phyloP scores from a whole-genome alignment of 257 asterid species.

The Solanum medicagineum region DNA sequence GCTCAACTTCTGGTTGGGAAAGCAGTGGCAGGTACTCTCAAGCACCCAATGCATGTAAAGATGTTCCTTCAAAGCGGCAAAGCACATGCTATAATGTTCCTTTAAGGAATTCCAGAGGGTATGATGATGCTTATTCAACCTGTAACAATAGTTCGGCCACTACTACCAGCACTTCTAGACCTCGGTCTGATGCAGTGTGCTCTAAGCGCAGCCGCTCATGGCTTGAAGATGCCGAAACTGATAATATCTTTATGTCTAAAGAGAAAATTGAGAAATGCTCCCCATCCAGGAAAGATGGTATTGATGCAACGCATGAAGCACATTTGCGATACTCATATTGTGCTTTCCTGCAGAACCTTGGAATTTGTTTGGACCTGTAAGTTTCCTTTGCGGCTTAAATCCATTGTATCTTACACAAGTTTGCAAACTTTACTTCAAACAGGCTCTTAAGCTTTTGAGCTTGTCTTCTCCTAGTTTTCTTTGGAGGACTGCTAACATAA shows the following conservation, averaged over 20 bases:
- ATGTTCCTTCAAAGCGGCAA: slow-evolving; percentile 3
- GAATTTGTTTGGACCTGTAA: slow-evolving; percentile 77
- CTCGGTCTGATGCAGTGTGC: slow-evolving; percentile 17
- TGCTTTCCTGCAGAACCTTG: slow-evolving; percentile 86
- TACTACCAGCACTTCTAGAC: neutral
- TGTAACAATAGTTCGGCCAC: slow-evolving; percentile 12
- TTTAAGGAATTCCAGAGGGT: slow-evolving; percentile 12
- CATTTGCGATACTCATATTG: slow-evolving; percentile 85
- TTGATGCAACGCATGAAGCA: slow-evolving; percentile 67
- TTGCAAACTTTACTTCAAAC: neutral
- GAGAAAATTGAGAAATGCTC: slow-evolving; percentile 87
- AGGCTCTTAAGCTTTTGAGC: neutral
- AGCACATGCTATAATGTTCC: slow-evolving; percentile 4
- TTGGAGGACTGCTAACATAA: neutral
- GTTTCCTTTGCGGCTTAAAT: slow-evolving; percentile 11
- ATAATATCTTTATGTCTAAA: slow-evolving; percentile 56
- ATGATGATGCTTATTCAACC: slow-evolving; percentile 10
- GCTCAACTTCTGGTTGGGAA: slow-evolving; percentile 40
- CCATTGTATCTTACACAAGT: neutral
- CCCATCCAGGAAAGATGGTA: slow-evolving; percentile 94
- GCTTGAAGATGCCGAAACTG: slow-evolving; percentile 51
- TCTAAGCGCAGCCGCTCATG: slow-evolving; percentile 56
- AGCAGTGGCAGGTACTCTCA: slow-evolving; percentile 32
- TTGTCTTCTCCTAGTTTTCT: neutral
- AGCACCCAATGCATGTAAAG: slow-evolving; percentile 10